These are phyloP conservation scores for Hyphopichia burtonii DNA, from an alignment of 1,139 yeast species.

Conservation along the genomic window DNA sequence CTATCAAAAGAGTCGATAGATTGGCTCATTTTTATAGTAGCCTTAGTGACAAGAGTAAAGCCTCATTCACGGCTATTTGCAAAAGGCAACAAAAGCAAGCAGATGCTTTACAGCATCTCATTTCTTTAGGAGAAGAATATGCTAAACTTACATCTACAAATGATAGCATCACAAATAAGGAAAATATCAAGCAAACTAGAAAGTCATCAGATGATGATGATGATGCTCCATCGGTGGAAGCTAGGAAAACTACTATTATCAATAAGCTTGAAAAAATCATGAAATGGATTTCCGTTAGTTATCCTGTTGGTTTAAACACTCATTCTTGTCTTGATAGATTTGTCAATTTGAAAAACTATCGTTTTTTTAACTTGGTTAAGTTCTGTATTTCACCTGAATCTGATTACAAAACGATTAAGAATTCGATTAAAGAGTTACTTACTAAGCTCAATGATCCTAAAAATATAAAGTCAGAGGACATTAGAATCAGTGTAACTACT, in stretches of 20 bases:
- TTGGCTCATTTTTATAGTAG: slow-evolving; percentile 47
- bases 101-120: slow-evolving; percentile 33
- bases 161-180: slow-evolving; percentile 28
- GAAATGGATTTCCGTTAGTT: slow-evolving; percentile 61
- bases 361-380: slow-evolving; percentile 56
- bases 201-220: slow-evolving; percentile 11
- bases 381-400: slow-evolving; percentile 56
- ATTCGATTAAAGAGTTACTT: slow-evolving; percentile 61
- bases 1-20: slow-evolving; percentile 49
- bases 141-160: slow-evolving; percentile 27
- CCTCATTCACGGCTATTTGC: slow-evolving; percentile 67
- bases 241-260: slow-evolving; percentile 17
- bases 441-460: slow-evolving; percentile 53
- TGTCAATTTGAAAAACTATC: slow-evolving; percentile 51
- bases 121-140: slow-evolving; percentile 34
- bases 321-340: slow-evolving; percentile 51
- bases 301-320: slow-evolving; percentile 54
- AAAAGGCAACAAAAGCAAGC: slow-evolving; percentile 66
- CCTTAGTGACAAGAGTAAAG: slow-evolving; percentile 57
- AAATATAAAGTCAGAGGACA: slow-evolving; percentile 40
- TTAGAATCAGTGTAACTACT: slow-evolving; percentile 37
- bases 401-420: slow-evolving; percentile 58
- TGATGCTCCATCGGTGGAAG: slow-evolving; percentile 9
- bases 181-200: slow-evolving; percentile 18
- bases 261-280: slow-evolving; percentile 54